Conservation (phyloP, 148 eudicot genomes). For the Rhododendron griersonianum region DNA sequence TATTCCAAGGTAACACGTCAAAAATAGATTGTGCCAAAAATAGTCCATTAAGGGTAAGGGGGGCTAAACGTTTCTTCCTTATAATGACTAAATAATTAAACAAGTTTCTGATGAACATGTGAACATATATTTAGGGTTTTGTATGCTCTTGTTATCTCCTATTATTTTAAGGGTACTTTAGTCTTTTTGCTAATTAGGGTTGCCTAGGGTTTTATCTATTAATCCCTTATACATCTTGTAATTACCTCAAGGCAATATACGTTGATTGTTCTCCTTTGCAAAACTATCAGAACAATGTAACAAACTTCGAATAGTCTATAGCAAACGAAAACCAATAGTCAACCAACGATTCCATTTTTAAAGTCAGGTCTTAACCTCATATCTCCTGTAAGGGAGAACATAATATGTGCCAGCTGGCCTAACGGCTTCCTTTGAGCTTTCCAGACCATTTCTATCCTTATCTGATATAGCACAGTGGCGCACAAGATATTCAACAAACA, state of each 20-base stretch:
- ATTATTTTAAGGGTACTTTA: no score
- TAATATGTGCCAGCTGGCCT: constrained; percentile 35
- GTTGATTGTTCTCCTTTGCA: no score
- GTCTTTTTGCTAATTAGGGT: no score
- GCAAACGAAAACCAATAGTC: neutral
- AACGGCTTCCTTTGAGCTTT: constrained; percentile 43
- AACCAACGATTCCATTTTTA: neutral
- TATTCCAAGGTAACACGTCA: neutral
- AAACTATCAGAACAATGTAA: neutral
- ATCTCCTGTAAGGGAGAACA: constrained; percentile 41
- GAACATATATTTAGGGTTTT: no score
- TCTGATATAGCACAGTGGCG: constrained; percentile 77
- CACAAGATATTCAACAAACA: constrained; percentile 89
- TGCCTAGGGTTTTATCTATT: no score
- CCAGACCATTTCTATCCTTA: constrained; percentile 37
- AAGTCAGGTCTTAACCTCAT: constrained; percentile 48
- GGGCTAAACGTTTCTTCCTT: neutral
- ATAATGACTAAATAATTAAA: neutral
- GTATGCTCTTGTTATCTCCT: no score
- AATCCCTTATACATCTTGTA: no score
- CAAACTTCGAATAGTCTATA: neutral
- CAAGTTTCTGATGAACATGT: neutral
- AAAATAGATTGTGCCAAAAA: neutral
- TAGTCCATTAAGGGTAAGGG: neutral
- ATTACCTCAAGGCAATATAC: no score